These are phyloP conservation scores for Xylariaceae sp. DNA, from an alignment of 2,329 filamentous ascomycete genomes.

Conservation along the genomic window DNA sequence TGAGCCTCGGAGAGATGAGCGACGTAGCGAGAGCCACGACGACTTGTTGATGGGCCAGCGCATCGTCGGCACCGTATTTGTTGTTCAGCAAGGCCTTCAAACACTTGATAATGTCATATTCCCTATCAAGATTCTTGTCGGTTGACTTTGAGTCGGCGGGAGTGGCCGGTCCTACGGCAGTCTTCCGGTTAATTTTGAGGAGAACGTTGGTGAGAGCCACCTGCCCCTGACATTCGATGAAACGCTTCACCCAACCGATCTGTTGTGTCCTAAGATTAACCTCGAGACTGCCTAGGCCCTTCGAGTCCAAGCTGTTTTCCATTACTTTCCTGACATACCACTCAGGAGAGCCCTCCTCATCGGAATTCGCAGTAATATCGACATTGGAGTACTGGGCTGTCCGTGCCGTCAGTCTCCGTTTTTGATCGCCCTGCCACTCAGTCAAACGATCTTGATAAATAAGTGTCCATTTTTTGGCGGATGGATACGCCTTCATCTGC, in stretches of 20 bases:
- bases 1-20: conserved; percentile 80
- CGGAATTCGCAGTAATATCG: conserved; percentile 70
- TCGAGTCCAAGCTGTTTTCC: conserved; percentile 88
- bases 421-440: conserved; percentile 92
- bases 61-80: conserved; percentile 97
- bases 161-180: conserved; percentile 65
- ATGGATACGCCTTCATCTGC: conserved; percentile 93
- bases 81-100: conserved; percentile 98
- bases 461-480: conserved; percentile 95
- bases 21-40: conserved; percentile 82
- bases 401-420: conserved; percentile 69
- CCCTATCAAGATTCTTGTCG: conserved; percentile 80
- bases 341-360: conserved; percentile 93
- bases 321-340: conserved; percentile 97
- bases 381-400: conserved; percentile 64
- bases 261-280: conserved; percentile 94
- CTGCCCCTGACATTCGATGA: conserved; percentile 95
- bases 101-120: conserved; percentile 98
- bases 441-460: conserved; percentile 92
- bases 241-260: conserved; percentile 94
- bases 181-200: conserved; percentile 86
- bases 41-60: conserved; percentile 81
- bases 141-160: conserved; percentile 50
- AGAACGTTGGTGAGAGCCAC: conserved; percentile 92
- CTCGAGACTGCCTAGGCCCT: conserved; percentile 86